A percentile compares a stretch with the other conserved stretches of the same genome.
Conservation (phyloP, 1,139 yeast genomes). For the Hemisphaericaspora xylanilytica region DNA sequence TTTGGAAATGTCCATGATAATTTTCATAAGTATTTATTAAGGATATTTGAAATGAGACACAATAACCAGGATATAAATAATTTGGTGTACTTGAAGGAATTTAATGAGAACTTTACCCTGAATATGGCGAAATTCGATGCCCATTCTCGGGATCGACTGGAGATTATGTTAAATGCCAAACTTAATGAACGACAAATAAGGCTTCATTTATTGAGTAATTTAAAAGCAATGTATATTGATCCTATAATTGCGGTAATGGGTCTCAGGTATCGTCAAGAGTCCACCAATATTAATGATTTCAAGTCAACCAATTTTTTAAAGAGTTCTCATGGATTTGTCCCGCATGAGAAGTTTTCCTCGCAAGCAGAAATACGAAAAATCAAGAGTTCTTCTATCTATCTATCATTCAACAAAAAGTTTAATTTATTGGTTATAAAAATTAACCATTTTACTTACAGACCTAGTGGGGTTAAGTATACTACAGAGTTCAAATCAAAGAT, state of each 20-base stretch:
- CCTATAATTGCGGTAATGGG: constrained; percentile 39
- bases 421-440: constrained; percentile 24
- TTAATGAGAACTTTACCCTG: constrained; percentile 31
- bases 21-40: constrained; percentile 34
- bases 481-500: constrained; percentile 13
- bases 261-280: constrained; percentile 31
- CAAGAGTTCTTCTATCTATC: constrained; percentile 12
- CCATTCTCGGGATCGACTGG: constrained; percentile 7
- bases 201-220: constrained; percentile 33
- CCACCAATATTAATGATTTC: constrained; percentile 31
- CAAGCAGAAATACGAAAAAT: constrained; percentile 6
- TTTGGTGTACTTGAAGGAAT: constrained; percentile 38
- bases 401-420: constrained; percentile 13
- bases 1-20: constrained; percentile 35
- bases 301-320: constrained; percentile 28
- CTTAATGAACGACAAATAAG: constrained; percentile 37
- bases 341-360: constrained; percentile 5
- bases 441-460: constrained; percentile 17
- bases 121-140: constrained; percentile 20
- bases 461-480: constrained; percentile 9
- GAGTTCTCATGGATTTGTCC: constrained; percentile 10
- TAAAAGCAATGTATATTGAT: constrained; percentile 38
- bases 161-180: constrained; percentile 6
- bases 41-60: constrained; percentile 22
- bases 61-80: constrained; percentile 25